Evolutionary conservation across 805 yeast species (phyloP).

Genomic region (Naumovozyma castellii): DNA sequence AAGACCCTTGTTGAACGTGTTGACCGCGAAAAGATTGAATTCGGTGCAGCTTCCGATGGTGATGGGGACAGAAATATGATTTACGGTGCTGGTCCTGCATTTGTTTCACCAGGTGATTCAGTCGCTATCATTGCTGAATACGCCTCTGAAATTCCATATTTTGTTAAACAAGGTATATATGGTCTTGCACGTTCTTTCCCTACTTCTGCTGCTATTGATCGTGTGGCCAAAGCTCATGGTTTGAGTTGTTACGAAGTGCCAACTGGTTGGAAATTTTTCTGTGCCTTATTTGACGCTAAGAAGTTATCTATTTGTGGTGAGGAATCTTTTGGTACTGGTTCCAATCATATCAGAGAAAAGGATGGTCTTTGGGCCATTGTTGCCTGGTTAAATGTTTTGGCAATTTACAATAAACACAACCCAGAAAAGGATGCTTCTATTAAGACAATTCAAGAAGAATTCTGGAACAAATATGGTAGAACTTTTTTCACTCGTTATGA

Average conservation of each 20-base stretch:
- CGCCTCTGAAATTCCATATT: constrained; percentile 87
- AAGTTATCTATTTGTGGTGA: constrained; percentile 96
- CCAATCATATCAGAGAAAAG: constrained; percentile 93
- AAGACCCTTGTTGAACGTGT: constrained; percentile 75
- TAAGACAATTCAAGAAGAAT: constrained; percentile 66
- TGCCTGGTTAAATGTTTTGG: constrained; percentile 94
- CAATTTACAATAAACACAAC: constrained; percentile 59
- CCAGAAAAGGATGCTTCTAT: constrained; percentile 58
- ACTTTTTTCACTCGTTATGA: constrained; percentile 96
- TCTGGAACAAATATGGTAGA: constrained; percentile 91
- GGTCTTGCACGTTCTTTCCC: constrained; percentile 98
- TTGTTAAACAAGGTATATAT: constrained; percentile 70
- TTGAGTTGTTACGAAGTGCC: constrained; percentile 87
- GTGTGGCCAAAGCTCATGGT: constrained; percentile 73
- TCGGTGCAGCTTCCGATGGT: constrained; percentile 99
- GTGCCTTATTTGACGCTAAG: constrained; percentile 87
- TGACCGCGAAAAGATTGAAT: constrained; percentile 71
- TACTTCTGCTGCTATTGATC: constrained; percentile 86
- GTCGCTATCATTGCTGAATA: constrained; percentile 96
- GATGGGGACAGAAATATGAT: constrained; percentile 99
- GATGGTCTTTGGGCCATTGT: constrained; percentile 97
- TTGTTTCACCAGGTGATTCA: constrained; percentile 96
- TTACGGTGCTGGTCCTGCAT: constrained; percentile 79
- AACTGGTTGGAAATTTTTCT: constrained; percentile 98
- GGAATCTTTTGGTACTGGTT: constrained; percentile 96